A percentile compares a stretch with the other conserved stretches of the same genome.
These are phyloP conservation scores for Mollisiaceae sp. DNA, from an alignment of 2,329 filamentous ascomycete genomes.

Conservation along the genomic window DNA sequence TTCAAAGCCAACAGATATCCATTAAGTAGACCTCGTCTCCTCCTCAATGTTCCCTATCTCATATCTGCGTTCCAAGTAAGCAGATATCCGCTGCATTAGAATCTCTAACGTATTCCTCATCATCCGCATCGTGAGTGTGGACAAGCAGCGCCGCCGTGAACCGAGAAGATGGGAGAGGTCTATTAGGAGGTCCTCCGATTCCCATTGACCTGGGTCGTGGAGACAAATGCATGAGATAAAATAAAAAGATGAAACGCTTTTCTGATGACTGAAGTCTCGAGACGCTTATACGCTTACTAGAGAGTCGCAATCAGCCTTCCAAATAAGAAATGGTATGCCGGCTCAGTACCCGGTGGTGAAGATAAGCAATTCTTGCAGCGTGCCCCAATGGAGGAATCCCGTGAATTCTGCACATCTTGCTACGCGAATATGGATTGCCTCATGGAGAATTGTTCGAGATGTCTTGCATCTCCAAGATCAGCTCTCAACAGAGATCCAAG, in stretches of 20 bases:
- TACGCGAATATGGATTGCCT: background rate
- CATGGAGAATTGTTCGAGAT: conserved; percentile 25
- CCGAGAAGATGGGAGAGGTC: background rate
- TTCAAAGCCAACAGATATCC: no score
- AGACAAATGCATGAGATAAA: conserved; percentile 3
- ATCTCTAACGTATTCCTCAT: no score
- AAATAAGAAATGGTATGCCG: background rate
- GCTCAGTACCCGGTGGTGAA: background rate
- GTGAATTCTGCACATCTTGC: background rate
- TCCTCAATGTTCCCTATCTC: no score
- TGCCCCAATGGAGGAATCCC: conserved; percentile 1
- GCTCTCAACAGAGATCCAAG: background rate
- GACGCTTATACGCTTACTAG: background rate
- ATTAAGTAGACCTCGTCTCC: no score
- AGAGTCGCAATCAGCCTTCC: background rate
- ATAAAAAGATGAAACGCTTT: conserved; percentile 1
- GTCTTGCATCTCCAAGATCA: conserved; percentile 14
- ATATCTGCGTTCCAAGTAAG: no score
- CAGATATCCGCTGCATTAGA: no score
- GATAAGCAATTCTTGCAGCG: background rate
- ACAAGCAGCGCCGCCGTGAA: no score
- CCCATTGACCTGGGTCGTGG: background rate
- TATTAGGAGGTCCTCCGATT: background rate
- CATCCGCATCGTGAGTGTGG: no score
- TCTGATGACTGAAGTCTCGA: background rate